Conservation (phyloP, 1,284 basidiomycete species). For the Earliella scabrosa region DNA sequence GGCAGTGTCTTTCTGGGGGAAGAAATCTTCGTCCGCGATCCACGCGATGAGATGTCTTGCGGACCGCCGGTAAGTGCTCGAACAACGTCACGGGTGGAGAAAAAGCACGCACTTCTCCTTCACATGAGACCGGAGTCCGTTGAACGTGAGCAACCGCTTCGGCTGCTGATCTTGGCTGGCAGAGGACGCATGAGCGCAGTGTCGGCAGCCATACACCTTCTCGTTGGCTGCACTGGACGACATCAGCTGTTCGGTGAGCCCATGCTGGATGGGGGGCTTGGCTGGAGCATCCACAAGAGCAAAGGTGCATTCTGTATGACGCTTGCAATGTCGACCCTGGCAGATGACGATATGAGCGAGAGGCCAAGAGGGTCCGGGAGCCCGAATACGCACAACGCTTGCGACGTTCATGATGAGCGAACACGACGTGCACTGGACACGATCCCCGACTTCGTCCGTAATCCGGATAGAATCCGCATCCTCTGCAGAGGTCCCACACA, state of each 20-base stretch:
- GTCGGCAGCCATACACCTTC: constrained; percentile 55
- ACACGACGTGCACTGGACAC: constrained; percentile 57
- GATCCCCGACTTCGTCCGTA: constrained; percentile 33
- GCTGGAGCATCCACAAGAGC: constrained; percentile 33
- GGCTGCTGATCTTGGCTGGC: background rate
- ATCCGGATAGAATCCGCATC: constrained; percentile 28
- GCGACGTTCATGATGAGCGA: constrained; percentile 54
- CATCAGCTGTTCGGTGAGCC: constrained; percentile 38
- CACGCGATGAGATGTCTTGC: constrained; percentile 35
- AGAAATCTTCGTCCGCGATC: constrained; percentile 42
- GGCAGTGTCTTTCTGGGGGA: constrained; percentile 18
- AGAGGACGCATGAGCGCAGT: constrained; percentile 41
- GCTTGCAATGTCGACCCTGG: constrained; percentile 63
- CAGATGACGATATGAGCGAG: background rate
- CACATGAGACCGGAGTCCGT: constrained; percentile 62
- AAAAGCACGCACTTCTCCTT: constrained; percentile 54
- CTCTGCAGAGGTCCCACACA: constrained; percentile 38
- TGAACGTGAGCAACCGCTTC: constrained; percentile 38
- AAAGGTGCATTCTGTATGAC: constrained; percentile 60
- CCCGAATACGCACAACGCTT: constrained; percentile 45
- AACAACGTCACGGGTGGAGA: background rate
- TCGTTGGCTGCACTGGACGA: constrained; percentile 27
- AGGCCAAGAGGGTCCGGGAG: background rate
- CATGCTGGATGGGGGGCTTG: constrained; percentile 35
- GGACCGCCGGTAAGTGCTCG: constrained; percentile 3